Conservation (phyloP, 2,329 filamentous ascomycete species). For the Botryotinia narcissicola region DNA sequence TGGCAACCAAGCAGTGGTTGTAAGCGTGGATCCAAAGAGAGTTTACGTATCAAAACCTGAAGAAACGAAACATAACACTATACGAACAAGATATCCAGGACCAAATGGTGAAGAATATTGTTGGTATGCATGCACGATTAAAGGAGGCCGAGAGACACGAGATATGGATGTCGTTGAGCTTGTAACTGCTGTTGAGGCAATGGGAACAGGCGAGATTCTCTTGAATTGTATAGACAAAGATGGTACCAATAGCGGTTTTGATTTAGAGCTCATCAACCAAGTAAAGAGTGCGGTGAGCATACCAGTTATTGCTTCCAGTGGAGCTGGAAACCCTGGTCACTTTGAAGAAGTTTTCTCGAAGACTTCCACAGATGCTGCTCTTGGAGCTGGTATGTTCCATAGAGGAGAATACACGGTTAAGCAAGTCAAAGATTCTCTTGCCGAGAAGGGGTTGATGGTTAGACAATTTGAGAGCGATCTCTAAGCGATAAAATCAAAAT, state of each 20-base stretch:
- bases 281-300: slow-evolving; percentile 87
- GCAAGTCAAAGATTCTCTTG: slow-evolving; percentile 85
- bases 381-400: slow-evolving; percentile 98
- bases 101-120: slow-evolving; percentile 76
- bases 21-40: slow-evolving; percentile 89
- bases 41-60: slow-evolving; percentile 72
- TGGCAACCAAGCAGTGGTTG: slow-evolving; percentile 94
- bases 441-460: slow-evolving; percentile 70
- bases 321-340: slow-evolving; percentile 82
- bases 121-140: slow-evolving; percentile 98
- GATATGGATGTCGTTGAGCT: slow-evolving; percentile 92
- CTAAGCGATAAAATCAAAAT: slow-evolving; percentile 7
- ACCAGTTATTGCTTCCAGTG: slow-evolving; percentile 92
- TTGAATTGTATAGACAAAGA: slow-evolving; percentile 98
- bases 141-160: slow-evolving; percentile 89
- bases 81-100: slow-evolving; percentile 68
- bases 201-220: slow-evolving; percentile 92
- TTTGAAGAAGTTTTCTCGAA: slow-evolving; percentile 87
- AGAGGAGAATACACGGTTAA: slow-evolving; percentile 90
- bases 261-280: slow-evolving; percentile 83
- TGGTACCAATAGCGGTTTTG: slow-evolving; percentile 90
- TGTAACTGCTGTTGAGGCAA: slow-evolving; percentile 83
- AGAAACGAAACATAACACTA: slow-evolving; percentile 69
- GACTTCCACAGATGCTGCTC: slow-evolving; percentile 84
- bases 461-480: slow-evolving; percentile 63